These are phyloP conservation scores for Groenewaldozyma sp. DNA, from an alignment of 1,139 yeast genomes.

Conservation along the genomic window DNA sequence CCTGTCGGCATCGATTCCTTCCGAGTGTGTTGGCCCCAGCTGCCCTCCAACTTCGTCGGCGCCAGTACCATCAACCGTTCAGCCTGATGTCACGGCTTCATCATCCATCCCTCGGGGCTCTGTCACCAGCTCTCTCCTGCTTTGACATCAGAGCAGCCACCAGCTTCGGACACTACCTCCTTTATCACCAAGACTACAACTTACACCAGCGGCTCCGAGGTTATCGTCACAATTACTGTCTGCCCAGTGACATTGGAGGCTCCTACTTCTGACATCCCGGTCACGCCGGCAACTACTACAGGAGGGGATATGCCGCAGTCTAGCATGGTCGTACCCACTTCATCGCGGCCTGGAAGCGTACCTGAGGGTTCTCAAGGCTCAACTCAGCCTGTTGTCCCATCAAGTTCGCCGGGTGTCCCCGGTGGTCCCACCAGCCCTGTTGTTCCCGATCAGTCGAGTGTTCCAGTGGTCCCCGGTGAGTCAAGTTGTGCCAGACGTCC, in stretches of 20 bases:
- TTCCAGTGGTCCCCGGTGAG: too few relatives aligned
- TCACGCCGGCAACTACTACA: not conserved
- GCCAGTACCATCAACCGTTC: too few relatives aligned
- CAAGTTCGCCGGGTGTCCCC: too few relatives aligned
- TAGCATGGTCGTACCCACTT: not conserved
- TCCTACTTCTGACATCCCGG: not conserved
- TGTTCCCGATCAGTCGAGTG: not conserved
- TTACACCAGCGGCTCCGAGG: conserved; percentile 1
- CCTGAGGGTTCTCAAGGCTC: not conserved
- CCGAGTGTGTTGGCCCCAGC: too few relatives aligned
- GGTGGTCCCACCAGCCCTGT: not conserved
- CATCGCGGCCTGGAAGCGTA: not conserved
- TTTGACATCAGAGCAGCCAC: not conserved
- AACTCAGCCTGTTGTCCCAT: not conserved
- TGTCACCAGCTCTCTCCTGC: too few relatives aligned
- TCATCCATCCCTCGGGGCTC: too few relatives aligned
- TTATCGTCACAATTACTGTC: conserved; percentile 5
- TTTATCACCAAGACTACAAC: conserved; percentile 2
- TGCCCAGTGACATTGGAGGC: conserved; percentile 5
- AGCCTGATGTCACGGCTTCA: too few relatives aligned
- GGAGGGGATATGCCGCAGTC: not conserved
- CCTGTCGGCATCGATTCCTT: too few relatives aligned
- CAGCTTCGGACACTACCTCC: not conserved
- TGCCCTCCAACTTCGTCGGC: too few relatives aligned
- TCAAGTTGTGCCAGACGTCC: too few relatives aligned